A percentile compares a stretch with the other conserved stretches of the same genome.
These are phyloP conservation scores for Penicillium ucsense DNA, from an alignment of 495 filamentous ascomycete genomes.

Conservation along the genomic window DNA sequence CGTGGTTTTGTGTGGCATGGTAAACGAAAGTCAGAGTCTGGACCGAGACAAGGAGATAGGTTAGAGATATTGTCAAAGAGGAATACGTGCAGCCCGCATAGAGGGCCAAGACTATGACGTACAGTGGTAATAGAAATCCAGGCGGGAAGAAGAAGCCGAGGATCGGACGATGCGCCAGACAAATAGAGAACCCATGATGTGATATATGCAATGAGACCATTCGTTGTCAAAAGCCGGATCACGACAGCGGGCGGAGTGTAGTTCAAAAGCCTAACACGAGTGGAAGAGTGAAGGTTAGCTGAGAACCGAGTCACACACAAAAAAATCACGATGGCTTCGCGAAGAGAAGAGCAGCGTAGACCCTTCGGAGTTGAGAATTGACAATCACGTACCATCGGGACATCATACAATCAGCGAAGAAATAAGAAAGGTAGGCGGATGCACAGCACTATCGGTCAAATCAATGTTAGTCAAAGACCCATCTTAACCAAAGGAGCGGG, in stretches of 20 bases:
- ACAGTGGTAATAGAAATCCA: conserved; percentile 82
- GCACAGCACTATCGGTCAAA: conserved; percentile 52
- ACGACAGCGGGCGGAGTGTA: conserved; percentile 80
- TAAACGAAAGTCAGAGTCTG: conserved; percentile 71
- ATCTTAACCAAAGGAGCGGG: background rate
- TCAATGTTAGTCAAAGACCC: background rate
- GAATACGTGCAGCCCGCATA: no score
- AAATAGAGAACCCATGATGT: conserved; percentile 73
- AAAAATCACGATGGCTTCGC: background rate
- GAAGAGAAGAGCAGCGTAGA: no score
- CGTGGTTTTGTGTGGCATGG: conserved; percentile 70
- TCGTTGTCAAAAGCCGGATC: conserved; percentile 72
- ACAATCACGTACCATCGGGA: conserved; percentile 60
- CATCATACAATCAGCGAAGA: conserved; percentile 90
- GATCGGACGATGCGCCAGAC: conserved; percentile 63
- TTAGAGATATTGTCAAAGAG: background rate
- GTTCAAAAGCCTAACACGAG: conserved; percentile 57
- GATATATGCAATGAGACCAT: conserved; percentile 68
- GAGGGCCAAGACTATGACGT: conserved; percentile 8
- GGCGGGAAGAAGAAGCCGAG: conserved; percentile 68
- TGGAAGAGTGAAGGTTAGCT: background rate
- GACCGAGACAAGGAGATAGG: background rate
- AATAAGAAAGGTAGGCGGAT: conserved; percentile 78
- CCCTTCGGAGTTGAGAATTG: no score
- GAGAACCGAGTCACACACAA: background rate